Conservation (phyloP, 768 basidiomycete species). For the Tylopilus sp. region DNA sequence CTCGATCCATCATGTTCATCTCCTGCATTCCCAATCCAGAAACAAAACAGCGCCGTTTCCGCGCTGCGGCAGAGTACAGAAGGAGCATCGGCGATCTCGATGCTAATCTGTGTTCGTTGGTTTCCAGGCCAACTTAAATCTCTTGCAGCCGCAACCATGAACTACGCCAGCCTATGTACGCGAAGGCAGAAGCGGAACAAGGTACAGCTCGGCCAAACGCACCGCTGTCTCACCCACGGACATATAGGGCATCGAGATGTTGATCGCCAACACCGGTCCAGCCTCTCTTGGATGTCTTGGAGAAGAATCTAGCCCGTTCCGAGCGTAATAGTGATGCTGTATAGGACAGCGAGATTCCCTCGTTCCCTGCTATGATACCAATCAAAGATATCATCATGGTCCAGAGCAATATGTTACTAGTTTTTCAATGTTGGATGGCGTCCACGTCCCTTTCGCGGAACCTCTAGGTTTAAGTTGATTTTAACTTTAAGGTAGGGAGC, state of each 20-base stretch:
- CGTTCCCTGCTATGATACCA: conserved; percentile 59
- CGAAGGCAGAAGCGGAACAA: conserved; percentile 62
- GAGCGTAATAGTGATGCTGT: conserved; percentile 93
- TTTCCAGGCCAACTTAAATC: conserved; percentile 3
- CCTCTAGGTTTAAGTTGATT: too few species aligned
- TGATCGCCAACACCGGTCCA: conserved; percentile 29
- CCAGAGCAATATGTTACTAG: conserved; percentile 54
- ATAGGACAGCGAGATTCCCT: conserved; percentile 85
- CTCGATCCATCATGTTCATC: conserved; percentile 12
- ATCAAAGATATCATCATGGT: conserved; percentile 69
- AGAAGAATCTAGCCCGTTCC: conserved; percentile 64
- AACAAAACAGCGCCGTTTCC: conserved; percentile 81
- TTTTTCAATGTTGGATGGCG: conserved; percentile 51
- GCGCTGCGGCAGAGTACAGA: conserved; percentile 83
- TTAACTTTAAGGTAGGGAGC: too few species aligned
- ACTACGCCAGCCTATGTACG: conserved; percentile 70
- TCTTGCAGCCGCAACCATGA: conserved; percentile 78
- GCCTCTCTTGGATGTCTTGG: conserved; percentile 73
- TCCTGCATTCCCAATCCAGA: conserved; percentile 77
- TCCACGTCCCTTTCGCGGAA: conserved; percentile 64
- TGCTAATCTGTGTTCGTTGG: conserved; percentile 41
- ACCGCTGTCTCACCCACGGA: conserved; percentile 61
- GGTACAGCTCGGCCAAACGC: conserved; percentile 67
- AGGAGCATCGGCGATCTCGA: conserved; percentile 88
- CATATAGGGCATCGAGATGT: conserved; percentile 66